Percentiles rank a stretch among this genome's conserved stretches.
Conservation (phyloP, 495 filamentous ascomycete genomes). For the Penicillium bialowiezense region DNA sequence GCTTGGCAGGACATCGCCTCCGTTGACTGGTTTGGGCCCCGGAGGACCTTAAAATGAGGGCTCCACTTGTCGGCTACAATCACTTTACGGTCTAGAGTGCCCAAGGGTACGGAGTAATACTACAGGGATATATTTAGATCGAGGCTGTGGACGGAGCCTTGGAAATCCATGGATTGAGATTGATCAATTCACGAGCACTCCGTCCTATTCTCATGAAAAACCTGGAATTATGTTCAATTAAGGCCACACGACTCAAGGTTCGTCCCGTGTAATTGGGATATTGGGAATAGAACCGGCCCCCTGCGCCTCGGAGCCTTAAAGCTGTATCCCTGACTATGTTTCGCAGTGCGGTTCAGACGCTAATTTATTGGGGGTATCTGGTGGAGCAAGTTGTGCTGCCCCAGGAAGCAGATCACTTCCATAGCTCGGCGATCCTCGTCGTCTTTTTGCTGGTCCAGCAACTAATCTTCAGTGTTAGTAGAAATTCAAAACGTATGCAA, state of each 20-base stretch:
- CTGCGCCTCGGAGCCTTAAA: not conserved
- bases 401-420: constrained; percentile 45
- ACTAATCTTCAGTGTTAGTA: constrained; percentile 26
- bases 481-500: constrained; percentile 3
- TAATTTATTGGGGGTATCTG: constrained; percentile 4
- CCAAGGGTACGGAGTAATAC: no score
- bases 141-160: not conserved
- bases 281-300: constrained; percentile 4
- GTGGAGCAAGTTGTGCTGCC: constrained; percentile 32
- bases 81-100: not conserved
- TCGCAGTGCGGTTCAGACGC: not conserved
- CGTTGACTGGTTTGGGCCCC: constrained; percentile 1
- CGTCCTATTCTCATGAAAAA: no score
- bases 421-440: constrained; percentile 42
- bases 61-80: constrained; percentile 5
- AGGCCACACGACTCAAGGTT: constrained; percentile 3
- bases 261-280: no score
- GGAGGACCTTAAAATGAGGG: not conserved
- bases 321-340: not conserved
- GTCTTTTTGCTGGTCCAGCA: constrained; percentile 46
- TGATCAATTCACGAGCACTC: no score
- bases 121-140: constrained; percentile 1
- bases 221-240: no score
- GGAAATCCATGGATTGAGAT: no score
- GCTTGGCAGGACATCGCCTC: constrained; percentile 3